Conservation (phyloP, 83 land plant species). For the Isoetes engelmannii region DNA sequence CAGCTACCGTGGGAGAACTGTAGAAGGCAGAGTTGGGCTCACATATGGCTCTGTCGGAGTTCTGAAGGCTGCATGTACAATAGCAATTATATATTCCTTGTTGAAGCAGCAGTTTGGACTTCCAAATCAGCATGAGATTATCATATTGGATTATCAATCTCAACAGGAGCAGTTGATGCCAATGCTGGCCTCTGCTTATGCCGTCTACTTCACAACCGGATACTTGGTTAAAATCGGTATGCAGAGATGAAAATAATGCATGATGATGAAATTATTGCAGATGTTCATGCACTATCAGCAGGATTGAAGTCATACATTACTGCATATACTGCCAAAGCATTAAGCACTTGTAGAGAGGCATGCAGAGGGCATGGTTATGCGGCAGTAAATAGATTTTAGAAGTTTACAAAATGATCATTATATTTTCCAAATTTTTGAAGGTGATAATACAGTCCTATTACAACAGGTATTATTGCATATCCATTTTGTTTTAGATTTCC, state of each 20-base stretch:
- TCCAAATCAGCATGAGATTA: conserved; percentile 75
- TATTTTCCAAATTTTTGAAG: conserved; percentile 98
- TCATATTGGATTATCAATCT: conserved; percentile 89
- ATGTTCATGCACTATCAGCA: conserved; percentile 92
- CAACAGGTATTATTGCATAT: conserved; percentile 60
- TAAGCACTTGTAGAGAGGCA: conserved; percentile 84
- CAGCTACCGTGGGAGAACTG: conserved; percentile 94
- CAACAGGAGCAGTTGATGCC: conserved; percentile 95
- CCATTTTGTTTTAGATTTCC: too few relatives aligned
- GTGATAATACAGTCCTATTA: conserved; percentile 87
- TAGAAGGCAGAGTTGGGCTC: conserved; percentile 88
- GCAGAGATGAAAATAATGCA: conserved; percentile 81
- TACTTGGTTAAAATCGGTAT: conserved; percentile 53
- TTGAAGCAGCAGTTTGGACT: conserved; percentile 94
- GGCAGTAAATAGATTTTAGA: conserved; percentile 89
- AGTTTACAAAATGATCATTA: conserved; percentile 86
- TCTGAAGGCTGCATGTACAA: conserved; percentile 64
- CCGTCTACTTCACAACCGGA: conserved; percentile 73
- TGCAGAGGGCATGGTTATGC: conserved; percentile 99
- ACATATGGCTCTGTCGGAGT: conserved; percentile 83
- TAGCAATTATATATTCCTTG: conserved; percentile 71
- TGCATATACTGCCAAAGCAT: conserved; percentile 75
- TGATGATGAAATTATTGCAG: conserved; percentile 72
- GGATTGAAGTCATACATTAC: conserved; percentile 93
- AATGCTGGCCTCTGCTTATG: conserved; percentile 89